Base-by-base conservation (phyloP, 495 filamentous ascomycete species). In the Penicillium chermesinum region DNA sequence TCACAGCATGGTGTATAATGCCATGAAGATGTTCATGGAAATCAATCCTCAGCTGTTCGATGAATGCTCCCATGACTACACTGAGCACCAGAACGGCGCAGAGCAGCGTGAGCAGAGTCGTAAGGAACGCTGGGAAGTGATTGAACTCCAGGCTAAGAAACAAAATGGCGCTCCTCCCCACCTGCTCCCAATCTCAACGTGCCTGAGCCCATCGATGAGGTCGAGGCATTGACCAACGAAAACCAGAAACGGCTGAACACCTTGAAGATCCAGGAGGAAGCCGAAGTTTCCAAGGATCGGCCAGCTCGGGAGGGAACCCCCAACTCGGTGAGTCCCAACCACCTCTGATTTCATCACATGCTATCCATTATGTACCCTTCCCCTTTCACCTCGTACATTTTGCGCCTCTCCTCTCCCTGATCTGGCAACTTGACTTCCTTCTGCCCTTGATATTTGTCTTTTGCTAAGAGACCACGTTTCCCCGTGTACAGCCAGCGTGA, bases 21-120 rank as follows among this genome's bases (percentile, higher is more conserved):
- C 93, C 39, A 99, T 99, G 93, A 99, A 99, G 63, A 83, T 99
- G 37, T 99, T 99, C 69, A 99, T 99, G 93, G 93, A 99, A 67
- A 96, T 99, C 58, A 97, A 99, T 58, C 93, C 93, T 13, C 89
- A 95, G 59, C 84, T 99, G 18, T 99, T 99, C 62, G 93, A 99
- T 54, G 93, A 97, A 59, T 99, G 93, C 70, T 95, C 91, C 6
- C 89, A 95, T 58, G 89, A 96, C 49, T 99, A 97, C 63, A 91
- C 89, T n/a, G 93, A 97, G 62, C 83, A 90, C 52, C 91, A 97
- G 67, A 93, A 90, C 65, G 88, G 79, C 52, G 88, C 89, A 12
- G 83, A 88, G 1, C 76, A 91, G 33, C 78, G 89, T 25, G 81
- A 94, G 59, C 79, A 82, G 52, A 72, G 79, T 34, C 83, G 93